Percentiles rank a stretch among this genome's conserved stretches.
Conservation (phyloP, 2,329 filamentous ascomycete genomes). For the Fusarium anthophilum region DNA sequence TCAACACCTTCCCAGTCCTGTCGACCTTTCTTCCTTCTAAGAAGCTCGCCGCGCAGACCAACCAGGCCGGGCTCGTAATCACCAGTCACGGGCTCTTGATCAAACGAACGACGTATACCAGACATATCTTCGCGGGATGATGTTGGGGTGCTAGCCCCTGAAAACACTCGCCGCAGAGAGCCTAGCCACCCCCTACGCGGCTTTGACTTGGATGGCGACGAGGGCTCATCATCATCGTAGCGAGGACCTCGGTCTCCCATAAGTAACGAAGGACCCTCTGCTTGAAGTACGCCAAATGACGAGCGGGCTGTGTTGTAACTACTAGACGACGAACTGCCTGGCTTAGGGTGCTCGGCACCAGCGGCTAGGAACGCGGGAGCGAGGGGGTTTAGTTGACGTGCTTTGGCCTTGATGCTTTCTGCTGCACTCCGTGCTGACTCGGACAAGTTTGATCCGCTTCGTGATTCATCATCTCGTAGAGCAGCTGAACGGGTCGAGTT, state of each 20-base stretch:
- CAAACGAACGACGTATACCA: conserved; percentile 45
- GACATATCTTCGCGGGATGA: conserved; percentile 44
- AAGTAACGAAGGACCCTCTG: conserved; percentile 62
- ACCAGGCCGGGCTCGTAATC: conserved; percentile 58
- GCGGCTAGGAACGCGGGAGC: conserved; percentile 41
- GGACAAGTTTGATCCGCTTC: conserved; percentile 66
- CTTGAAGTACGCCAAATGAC: conserved; percentile 61
- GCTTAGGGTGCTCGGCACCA: conserved; percentile 45
- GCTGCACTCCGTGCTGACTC: conserved; percentile 61
- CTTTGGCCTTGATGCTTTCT: conserved; percentile 51
- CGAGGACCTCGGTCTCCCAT: conserved; percentile 44
- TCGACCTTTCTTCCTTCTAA: conserved; percentile 64
- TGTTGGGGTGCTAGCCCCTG: conserved; percentile 50
- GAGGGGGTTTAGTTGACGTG: conserved; percentile 47
- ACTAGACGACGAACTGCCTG: conserved; percentile 53
- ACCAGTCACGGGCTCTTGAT: conserved; percentile 47
- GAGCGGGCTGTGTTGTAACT: conserved; percentile 65
- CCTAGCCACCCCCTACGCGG: conserved; percentile 72
- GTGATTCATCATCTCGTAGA: conserved; percentile 57
- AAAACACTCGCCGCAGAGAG: conserved; percentile 71
- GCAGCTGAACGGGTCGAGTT: conserved; percentile 50
- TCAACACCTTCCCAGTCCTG: conserved; percentile 61
- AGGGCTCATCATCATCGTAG: conserved; percentile 53
- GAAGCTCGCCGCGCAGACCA: conserved; percentile 58
- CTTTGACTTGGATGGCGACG: conserved; percentile 67